Evolutionary conservation across 805 yeast species (phyloP).

Genomic region (Metschnikowia kofuensis): DNA sequence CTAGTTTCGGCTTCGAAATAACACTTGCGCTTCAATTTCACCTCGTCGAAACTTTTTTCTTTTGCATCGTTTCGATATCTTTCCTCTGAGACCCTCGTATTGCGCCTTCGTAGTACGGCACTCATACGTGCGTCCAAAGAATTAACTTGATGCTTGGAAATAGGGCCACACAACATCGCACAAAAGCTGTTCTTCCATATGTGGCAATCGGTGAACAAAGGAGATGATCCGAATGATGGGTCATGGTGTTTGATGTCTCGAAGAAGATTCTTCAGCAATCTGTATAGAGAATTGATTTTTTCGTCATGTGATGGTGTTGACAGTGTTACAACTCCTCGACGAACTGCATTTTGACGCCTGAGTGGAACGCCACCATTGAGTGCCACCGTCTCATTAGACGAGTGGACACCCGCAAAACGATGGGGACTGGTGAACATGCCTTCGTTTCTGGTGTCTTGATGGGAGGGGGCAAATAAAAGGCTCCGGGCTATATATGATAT

Average conservation of each 20-base stretch:
- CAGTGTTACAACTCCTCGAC: conserved; percentile 9
- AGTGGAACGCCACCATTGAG: conserved; percentile 23
- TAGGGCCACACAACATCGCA: background rate
- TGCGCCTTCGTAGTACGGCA: background rate
- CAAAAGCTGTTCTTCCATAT: background rate
- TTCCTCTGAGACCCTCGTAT: too few relatives aligned
- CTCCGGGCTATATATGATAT: conserved; percentile 11
- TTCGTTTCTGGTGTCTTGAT: conserved; percentile 23
- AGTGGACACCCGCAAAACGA: background rate
- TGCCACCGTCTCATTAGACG: background rate
- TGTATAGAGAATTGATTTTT: conserved; percentile 1
- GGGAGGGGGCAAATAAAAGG: conserved; percentile 26
- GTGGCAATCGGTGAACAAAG: conserved; percentile 9
- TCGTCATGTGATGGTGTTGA: background rate
- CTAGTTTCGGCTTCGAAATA: background rate
- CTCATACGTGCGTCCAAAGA: background rate
- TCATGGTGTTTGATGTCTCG: conserved; percentile 4
- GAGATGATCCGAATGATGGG: conserved; percentile 10
- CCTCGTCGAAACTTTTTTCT: background rate
- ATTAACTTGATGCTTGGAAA: background rate
- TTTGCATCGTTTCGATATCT: too few relatives aligned
- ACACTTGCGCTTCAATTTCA: background rate
- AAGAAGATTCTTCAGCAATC: conserved; percentile 4
- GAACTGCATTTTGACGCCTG: conserved; percentile 33
- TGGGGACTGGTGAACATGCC: conserved; percentile 14